Conservation (phyloP, 2,329 filamentous ascomycete species). For the Cytospora leucostoma region DNA sequence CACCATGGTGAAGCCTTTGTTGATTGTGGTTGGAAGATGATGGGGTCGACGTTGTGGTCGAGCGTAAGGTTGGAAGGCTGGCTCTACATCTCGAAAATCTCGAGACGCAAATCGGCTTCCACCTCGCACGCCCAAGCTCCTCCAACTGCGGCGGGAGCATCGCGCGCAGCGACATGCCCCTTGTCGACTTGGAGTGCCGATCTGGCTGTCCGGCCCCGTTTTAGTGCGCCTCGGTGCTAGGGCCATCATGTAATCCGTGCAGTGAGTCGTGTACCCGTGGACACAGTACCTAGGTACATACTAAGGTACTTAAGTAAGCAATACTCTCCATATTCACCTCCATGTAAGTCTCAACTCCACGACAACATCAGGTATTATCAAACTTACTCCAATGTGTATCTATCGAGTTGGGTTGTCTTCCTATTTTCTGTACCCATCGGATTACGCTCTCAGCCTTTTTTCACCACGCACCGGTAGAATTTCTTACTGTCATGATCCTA, state of each 20-base stretch:
- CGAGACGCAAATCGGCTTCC: slow-evolving; percentile 12
- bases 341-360: neutral
- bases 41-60: slow-evolving; percentile 14
- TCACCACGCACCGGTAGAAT: too few relatives aligned
- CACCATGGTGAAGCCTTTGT: slow-evolving; percentile 48
- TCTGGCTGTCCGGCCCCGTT: slow-evolving; percentile 29
- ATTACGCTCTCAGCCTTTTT: too few relatives aligned
- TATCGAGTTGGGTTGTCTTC: too few relatives aligned
- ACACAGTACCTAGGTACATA: neutral
- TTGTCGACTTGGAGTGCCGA: slow-evolving; percentile 14
- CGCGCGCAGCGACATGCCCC: slow-evolving; percentile 20
- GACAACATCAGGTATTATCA: too few relatives aligned
- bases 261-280: neutral
- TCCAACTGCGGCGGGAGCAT: slow-evolving; percentile 20
- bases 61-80: slow-evolving; percentile 9
- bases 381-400: too few relatives aligned
- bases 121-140: slow-evolving; percentile 17
- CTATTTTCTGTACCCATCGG: too few relatives aligned
- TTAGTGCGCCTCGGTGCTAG: neutral
- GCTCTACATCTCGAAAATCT: slow-evolving; percentile 23
- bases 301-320: too few relatives aligned
- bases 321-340: neutral
- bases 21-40: slow-evolving; percentile 32
- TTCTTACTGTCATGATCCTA: too few relatives aligned
- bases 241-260: slow-evolving; percentile 10